A percentile compares a stretch with the other conserved stretches of the same genome.
Evolutionary conservation across 129 eudicot genomes (phyloP).

Genomic region (Sambucus nigra): DNA sequence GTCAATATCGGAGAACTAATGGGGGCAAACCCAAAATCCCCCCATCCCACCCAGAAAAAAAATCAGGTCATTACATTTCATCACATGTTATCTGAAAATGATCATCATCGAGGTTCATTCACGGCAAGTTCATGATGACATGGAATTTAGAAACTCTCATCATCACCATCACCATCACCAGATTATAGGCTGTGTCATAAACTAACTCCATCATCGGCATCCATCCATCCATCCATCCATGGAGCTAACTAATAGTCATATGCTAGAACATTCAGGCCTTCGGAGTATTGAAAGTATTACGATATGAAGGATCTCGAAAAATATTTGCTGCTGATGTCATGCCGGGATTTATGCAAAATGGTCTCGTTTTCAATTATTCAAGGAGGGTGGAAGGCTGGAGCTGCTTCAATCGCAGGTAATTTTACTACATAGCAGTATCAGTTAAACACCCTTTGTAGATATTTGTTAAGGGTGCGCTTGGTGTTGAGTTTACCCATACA

Average conservation of each 20-base stretch:
- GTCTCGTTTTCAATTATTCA: conserved; percentile 1
- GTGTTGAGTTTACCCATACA: too few species aligned
- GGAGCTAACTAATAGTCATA: conserved; percentile 12
- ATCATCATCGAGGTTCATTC: background rate
- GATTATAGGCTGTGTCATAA: background rate
- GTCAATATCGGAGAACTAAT: too few species aligned
- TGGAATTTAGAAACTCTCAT: conserved; percentile 7
- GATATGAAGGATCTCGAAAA: background rate
- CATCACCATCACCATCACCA: conserved; percentile 5
- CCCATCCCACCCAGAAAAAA: too few species aligned
- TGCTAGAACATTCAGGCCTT: conserved; percentile 20
- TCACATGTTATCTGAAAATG: conserved; percentile 14
- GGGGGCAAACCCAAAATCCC: too few species aligned
- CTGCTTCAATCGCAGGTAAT: conserved; percentile 29
- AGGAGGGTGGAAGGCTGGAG: conserved; percentile 20
- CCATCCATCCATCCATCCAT: background rate
- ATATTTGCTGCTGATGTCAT: conserved; percentile 15
- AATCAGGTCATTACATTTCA: background rate
- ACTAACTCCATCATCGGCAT: background rate
- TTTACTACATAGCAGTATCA: conserved; percentile 2
- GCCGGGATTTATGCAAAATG: conserved; percentile 13
- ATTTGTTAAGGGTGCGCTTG: background rate
- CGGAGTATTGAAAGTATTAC: conserved; percentile 17
- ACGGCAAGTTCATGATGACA: background rate
- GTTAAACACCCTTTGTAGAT: conserved; percentile 10